These are phyloP conservation scores for Taphrina betulina DNA, from an alignment of 1,139 yeast species.

Conservation along the genomic window DNA sequence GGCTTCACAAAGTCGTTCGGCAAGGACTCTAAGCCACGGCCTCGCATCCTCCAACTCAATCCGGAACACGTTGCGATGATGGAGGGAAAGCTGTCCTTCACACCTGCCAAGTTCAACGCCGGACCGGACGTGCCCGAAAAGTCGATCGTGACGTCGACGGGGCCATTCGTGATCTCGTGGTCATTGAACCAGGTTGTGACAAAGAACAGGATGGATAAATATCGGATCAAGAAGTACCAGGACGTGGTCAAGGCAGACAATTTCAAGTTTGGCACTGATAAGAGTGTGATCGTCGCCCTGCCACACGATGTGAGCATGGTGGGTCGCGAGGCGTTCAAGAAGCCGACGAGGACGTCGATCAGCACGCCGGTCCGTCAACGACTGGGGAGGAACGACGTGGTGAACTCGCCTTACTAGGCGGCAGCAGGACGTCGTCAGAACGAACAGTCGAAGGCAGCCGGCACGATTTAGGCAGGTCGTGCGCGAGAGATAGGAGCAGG, in stretches of 20 bases:
- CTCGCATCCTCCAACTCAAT: constrained; percentile 61
- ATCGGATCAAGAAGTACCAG: constrained; percentile 62
- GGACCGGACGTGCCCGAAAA: constrained; percentile 65
- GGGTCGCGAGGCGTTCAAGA: constrained; percentile 60
- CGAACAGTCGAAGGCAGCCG: too few species aligned
- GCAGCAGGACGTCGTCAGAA: too few species aligned
- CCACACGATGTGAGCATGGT: constrained; percentile 56
- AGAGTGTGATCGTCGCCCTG: constrained; percentile 67
- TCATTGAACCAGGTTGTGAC: constrained; percentile 58
- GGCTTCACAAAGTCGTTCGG: constrained; percentile 70
- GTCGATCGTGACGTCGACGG: constrained; percentile 70
- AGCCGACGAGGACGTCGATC: constrained; percentile 54
- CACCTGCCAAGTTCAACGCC: constrained; percentile 73
- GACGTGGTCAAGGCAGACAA: constrained; percentile 66
- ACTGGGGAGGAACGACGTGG: constrained; percentile 43
- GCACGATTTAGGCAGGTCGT: too few species aligned
- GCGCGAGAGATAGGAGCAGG: too few species aligned
- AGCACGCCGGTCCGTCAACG: constrained; percentile 42
- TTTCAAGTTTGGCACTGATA: constrained; percentile 70
- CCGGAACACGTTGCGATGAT: constrained; percentile 75
- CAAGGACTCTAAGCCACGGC: constrained; percentile 64
- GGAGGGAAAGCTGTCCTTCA: constrained; percentile 55
- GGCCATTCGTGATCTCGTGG: constrained; percentile 82
- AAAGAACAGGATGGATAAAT: constrained; percentile 56
- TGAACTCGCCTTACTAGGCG: constrained; percentile 43